Evolutionary conservation across 1,284 basidiomycete genomes (phyloP).

Genomic region (Pascua sp.): DNA sequence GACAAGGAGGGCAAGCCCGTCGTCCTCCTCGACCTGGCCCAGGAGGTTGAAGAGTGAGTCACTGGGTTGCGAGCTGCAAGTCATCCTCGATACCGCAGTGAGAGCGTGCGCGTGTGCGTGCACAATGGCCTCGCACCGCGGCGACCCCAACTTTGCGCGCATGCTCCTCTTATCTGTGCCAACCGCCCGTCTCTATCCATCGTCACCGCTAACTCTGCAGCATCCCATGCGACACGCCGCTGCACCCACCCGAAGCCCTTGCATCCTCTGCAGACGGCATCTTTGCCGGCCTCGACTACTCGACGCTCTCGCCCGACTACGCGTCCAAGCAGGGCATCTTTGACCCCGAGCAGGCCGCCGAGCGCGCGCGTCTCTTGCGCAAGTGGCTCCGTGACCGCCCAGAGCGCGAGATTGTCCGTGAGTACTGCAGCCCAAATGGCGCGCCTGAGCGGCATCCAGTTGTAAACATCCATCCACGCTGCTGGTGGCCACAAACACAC

Average conservation of each 20-base stretch:
- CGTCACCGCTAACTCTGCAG: constrained; percentile 14
- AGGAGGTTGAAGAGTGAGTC: constrained; percentile 45
- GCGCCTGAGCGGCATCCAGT: too few species aligned
- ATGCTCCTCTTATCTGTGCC: not conserved
- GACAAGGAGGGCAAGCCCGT: constrained; percentile 37
- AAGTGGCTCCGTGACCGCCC: constrained; percentile 40
- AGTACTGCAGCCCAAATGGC: constrained; percentile 7
- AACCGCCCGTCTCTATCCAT: too few species aligned
- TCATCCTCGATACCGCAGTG: not conserved
- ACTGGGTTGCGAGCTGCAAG: not conserved
- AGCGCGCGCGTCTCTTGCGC: constrained; percentile 38
- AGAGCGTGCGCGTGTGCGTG: not conserved
- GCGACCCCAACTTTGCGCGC: not conserved
- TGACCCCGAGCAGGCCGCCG: constrained; percentile 27
- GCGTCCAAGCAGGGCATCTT: constrained; percentile 46
- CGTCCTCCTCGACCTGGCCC: constrained; percentile 42
- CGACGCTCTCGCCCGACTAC: constrained; percentile 36
- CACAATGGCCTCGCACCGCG: not conserved
- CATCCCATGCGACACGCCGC: constrained; percentile 45
- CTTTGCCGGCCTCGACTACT: constrained; percentile 44
- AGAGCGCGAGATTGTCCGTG: constrained; percentile 47
- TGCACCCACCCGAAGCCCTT: constrained; percentile 34
- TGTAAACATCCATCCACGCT: too few species aligned
- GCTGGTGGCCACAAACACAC: too few species aligned
- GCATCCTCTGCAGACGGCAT: constrained; percentile 36